phyloP scores from a whole-genome alignment of 345 rosid species.

The Brassica incana region DNA sequence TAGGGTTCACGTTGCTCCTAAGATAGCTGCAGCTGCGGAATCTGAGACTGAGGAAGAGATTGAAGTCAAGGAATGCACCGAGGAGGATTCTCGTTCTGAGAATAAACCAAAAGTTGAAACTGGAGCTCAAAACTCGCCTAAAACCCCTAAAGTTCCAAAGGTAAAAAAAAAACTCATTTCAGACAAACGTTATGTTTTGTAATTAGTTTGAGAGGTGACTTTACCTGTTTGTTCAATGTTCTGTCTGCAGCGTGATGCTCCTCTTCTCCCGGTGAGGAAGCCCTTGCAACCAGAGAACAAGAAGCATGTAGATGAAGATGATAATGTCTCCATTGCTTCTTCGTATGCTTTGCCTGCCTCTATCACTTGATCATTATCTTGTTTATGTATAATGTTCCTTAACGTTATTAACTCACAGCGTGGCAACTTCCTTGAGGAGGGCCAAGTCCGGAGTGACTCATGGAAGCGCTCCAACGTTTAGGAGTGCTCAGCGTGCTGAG shows the following conservation, averaged over 20 bases:
- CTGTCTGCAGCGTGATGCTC: slow-evolving; percentile 54
- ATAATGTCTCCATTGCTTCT: slow-evolving; percentile 76
- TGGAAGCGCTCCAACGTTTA: slow-evolving; percentile 91
- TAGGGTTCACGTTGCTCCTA: slow-evolving; percentile 52
- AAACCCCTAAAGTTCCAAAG: slow-evolving; percentile 26
- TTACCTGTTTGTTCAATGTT: slow-evolving; percentile 1
- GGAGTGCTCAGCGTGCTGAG: slow-evolving; percentile 73
- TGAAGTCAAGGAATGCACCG: slow-evolving; percentile 59
- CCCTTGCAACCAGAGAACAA: slow-evolving; percentile 51
- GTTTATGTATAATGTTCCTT: slow-evolving; percentile 16
- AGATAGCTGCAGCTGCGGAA: slow-evolving; percentile 47
- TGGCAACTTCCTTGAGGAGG: slow-evolving; percentile 55
- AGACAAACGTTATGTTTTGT: background rate
- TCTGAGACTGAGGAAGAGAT: slow-evolving; percentile 55
- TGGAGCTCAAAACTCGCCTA: slow-evolving; percentile 20
- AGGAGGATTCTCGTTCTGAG: slow-evolving; percentile 29
- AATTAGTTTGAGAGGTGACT: background rate
- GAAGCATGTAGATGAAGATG: slow-evolving; percentile 80
- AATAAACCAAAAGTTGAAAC: slow-evolving; percentile 10
- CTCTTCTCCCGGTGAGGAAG: slow-evolving; percentile 50
- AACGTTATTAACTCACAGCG: slow-evolving; percentile 27
- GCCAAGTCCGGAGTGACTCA: slow-evolving; percentile 65
- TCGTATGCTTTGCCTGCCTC: slow-evolving; percentile 68
- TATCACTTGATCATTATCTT: slow-evolving; percentile 1
- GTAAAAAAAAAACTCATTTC: slow-evolving; percentile 3